A percentile compares a stretch with the other conserved stretches of the same genome.
These are phyloP conservation scores for Priceomyces castillae DNA, from an alignment of 805 yeast species.

Conservation along the genomic window DNA sequence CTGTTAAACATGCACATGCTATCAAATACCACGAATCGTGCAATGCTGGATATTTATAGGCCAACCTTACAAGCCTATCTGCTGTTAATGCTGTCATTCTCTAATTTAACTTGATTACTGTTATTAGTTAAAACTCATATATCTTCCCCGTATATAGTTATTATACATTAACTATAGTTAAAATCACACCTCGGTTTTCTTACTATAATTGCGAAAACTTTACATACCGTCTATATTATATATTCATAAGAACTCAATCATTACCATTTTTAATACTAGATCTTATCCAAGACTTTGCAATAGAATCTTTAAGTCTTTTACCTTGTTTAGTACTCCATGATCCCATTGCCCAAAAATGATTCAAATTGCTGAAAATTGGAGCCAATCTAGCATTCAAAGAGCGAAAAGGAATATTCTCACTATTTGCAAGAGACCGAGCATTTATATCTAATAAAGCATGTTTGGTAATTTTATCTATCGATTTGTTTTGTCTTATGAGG, in stretches of 20 bases:
- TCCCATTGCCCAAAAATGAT: slow-evolving; percentile 71
- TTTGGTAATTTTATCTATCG: slow-evolving; percentile 10
- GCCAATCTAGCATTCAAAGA: slow-evolving; percentile 22
- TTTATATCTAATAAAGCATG: slow-evolving; percentile 8
- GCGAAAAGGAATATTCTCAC: slow-evolving; percentile 20
- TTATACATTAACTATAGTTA: neutral
- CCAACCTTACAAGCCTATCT: slow-evolving; percentile 51
- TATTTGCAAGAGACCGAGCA: slow-evolving; percentile 24
- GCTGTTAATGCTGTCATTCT: slow-evolving; percentile 43
- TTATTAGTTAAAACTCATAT: neutral
- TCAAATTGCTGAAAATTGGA: slow-evolving; percentile 20
- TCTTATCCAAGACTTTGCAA: slow-evolving; percentile 56
- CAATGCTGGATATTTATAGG: slow-evolving; percentile 53
- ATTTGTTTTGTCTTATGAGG: slow-evolving; percentile 9
- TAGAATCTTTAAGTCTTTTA: slow-evolving; percentile 47
- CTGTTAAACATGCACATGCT: slow-evolving; percentile 79
- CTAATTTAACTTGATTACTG: neutral
- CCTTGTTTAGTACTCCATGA: slow-evolving; percentile 51
- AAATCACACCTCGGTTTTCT: slow-evolving; percentile 1
- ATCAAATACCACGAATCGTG: slow-evolving; percentile 67
- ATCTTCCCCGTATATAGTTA: neutral
- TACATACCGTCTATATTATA: neutral
- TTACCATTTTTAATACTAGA: slow-evolving; percentile 18
- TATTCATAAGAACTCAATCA: neutral
- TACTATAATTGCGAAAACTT: neutral